Evolutionary conservation across 306 rosid genomes (phyloP).

Genomic region (Trifolium subterraneum): DNA sequence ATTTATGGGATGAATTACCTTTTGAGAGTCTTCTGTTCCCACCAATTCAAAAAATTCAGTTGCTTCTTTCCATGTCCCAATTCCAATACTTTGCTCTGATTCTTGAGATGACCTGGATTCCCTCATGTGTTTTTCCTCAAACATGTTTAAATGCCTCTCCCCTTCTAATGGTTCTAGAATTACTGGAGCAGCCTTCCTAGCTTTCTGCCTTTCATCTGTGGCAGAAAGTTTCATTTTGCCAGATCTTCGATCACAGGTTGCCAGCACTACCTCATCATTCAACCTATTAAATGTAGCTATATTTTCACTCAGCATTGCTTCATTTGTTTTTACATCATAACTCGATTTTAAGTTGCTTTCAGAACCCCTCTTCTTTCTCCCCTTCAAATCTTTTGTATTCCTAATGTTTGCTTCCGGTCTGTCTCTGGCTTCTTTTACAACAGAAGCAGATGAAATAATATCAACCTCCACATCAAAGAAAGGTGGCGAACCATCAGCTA

Average conservation of each 20-base stretch:
- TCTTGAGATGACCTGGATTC: conserved; percentile 61
- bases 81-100: conserved; percentile 55
- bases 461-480: conserved; percentile 90
- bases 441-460: conserved; percentile 81
- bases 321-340: conserved; percentile 52
- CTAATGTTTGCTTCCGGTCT: conserved; percentile 62
- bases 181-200: conserved; percentile 50
- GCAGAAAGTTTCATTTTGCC: conserved; percentile 43
- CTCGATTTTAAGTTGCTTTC: conserved; percentile 51
- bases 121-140: conserved; percentile 49
- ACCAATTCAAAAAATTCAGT: conserved; percentile 81
- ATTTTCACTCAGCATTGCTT: conserved; percentile 44
- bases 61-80: conserved; percentile 79
- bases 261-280: conserved; percentile 51
- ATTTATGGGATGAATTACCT: conserved; percentile 51
- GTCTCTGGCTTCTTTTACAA: conserved; percentile 68
- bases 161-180: conserved; percentile 47
- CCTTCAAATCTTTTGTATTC: conserved; percentile 71
- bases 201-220: conserved; percentile 62
- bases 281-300: conserved; percentile 45
- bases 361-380: conserved; percentile 57
- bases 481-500: conserved; percentile 63
- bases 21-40: conserved; percentile 63
- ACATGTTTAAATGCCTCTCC: conserved; percentile 44
- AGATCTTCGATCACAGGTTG: conserved; percentile 46